phyloP scores from a whole-genome alignment of 345 rosid genomes.

The Crucihimalaya himalaica region DNA sequence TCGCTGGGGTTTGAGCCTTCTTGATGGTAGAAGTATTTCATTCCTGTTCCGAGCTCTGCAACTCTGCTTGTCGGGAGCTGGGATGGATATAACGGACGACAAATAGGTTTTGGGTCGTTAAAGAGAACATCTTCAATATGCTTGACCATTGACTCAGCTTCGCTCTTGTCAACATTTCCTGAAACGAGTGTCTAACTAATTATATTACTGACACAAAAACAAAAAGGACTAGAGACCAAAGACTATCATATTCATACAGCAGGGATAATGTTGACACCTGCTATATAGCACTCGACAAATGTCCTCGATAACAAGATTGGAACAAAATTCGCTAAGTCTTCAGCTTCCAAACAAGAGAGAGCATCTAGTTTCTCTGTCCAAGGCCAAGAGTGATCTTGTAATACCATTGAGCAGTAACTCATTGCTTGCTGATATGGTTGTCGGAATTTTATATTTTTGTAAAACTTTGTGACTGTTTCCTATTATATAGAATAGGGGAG shows the following conservation, averaged over 20 bases:
- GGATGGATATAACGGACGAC: constrained; percentile 68
- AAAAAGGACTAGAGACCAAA: not conserved
- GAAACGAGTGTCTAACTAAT: constrained; percentile 13
- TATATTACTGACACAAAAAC: not conserved
- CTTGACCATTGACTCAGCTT: constrained; percentile 65
- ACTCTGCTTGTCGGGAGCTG: constrained; percentile 67
- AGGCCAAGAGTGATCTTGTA: constrained; percentile 62
- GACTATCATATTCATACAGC: not conserved
- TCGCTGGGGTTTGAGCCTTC: constrained; percentile 75
- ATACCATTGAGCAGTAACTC: constrained; percentile 62
- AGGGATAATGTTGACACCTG: constrained; percentile 47
- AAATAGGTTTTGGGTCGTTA: constrained; percentile 57
- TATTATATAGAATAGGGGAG: constrained; percentile 27
- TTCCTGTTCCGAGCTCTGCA: constrained; percentile 60
- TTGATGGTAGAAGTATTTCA: constrained; percentile 52
- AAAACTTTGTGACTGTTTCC: constrained; percentile 70
- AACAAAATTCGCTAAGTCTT: constrained; percentile 64
- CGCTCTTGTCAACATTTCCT: constrained; percentile 70
- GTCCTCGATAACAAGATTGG: constrained; percentile 72
- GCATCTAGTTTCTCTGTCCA: constrained; percentile 75
- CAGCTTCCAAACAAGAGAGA: constrained; percentile 57
- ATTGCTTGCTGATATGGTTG: constrained; percentile 76
- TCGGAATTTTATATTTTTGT: constrained; percentile 68
- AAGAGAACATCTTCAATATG: constrained; percentile 64
- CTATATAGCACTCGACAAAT: constrained; percentile 75